Base-by-base conservation (phyloP, 805 yeast species). In the Ogataea paradorogensis region DNA sequence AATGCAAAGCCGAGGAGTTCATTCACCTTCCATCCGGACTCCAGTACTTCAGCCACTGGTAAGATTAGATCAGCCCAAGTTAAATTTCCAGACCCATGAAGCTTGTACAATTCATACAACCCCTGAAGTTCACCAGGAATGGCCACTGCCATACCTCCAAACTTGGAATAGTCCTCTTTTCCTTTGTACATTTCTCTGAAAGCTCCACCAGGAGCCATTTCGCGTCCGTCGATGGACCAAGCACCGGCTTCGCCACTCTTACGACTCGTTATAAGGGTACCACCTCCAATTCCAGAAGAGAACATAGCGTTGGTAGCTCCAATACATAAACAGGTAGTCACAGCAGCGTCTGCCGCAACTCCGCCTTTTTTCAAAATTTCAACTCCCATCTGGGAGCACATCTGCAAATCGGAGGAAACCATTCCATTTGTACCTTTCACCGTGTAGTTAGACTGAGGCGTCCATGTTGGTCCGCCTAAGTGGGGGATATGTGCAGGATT, bases 221-320 rank as follows among this genome's bases (percentile, higher is more conserved):
- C 99, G 46, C 99, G 70, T 22, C 93, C 95, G 62, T 91, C 95
- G 29, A 90, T 77, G 21, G 82, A 70, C 3, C 82, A 47, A 1
- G 82, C 75, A 1, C 72, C 70, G 7, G 72, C 70, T 9, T 70
- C 65, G 20, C 59, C 62, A 30, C 57, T 57, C 25, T 48, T 48
- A 27, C 59, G 54, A 4, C 78, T 70, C 1, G 80, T 73, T 30
- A 84, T 82, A 52, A 76, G 88, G 0, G 84, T 87, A 8, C 99
- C 98, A 4, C 98, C 98, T 2, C 98, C 98, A 7, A 97, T 96
- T 30, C 91, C 81, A 0, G 97, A 96, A 1, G 95, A 82, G 42
- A 82, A 82, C 65, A 83, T 87, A 47, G 88, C 80, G 56, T 86
- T 85, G 15, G 87, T 64, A 38, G 85, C 72, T 2, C 98, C 98